phyloP scores from a whole-genome alignment of 139 green algal genomes.

The Picochlorum sp. region DNA sequence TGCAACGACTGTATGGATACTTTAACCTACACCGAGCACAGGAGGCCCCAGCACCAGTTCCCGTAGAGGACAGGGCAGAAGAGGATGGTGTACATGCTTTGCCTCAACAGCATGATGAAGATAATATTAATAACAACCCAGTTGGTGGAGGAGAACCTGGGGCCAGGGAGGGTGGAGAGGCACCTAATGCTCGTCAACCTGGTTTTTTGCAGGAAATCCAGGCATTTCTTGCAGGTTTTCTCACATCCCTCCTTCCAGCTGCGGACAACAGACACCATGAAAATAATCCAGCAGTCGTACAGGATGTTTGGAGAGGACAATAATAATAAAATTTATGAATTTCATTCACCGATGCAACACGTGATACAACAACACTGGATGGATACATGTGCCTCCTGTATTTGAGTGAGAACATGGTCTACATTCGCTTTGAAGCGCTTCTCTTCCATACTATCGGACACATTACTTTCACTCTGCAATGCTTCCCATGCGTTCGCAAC shows the following conservation, averaged over 20 bases:
- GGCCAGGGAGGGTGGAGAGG: slow-evolving; percentile 2
- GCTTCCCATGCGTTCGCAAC: not conserved
- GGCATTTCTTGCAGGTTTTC: slow-evolving; percentile 61
- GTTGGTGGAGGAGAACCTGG: slow-evolving; percentile 1
- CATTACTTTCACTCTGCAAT: too few species aligned
- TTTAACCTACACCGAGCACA: too few species aligned
- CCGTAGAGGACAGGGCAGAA: not conserved
- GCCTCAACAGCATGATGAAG: not conserved
- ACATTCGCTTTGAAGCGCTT: too few species aligned
- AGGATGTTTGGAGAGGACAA: not conserved
- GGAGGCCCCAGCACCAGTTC: too few species aligned
- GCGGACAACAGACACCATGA: not conserved
- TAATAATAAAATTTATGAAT: not conserved
- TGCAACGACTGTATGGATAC: slow-evolving; percentile 18
- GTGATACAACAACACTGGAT: too few species aligned
- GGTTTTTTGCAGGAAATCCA: slow-evolving; percentile 56
- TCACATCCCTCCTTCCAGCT: slow-evolving; percentile 70
- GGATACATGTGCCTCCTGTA: too few species aligned
- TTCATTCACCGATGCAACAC: too few species aligned
- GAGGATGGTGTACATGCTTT: slow-evolving; percentile 9
- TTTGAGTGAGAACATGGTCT: too few species aligned
- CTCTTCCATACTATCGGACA: too few species aligned
- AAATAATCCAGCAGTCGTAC: not conserved
- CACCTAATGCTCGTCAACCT: slow-evolving; percentile 1
- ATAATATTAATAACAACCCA: not conserved